Conservation (phyloP, 75 land plant species). For the Pseudotsuga menziesii region DNA sequence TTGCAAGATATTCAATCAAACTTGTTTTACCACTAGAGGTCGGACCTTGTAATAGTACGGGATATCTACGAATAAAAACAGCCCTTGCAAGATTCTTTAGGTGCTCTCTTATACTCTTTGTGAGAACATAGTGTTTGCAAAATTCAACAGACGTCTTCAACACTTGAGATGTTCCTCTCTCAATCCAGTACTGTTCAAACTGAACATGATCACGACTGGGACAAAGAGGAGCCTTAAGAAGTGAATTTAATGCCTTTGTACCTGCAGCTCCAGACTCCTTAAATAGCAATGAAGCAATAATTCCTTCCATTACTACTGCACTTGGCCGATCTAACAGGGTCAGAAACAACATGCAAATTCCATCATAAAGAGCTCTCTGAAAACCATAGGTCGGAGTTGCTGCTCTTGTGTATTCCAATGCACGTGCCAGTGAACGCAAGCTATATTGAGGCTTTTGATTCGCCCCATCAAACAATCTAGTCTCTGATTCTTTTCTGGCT, state of each 20-base stretch:
- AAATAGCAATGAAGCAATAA: slow-evolving; percentile 43
- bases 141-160: slow-evolving; percentile 26
- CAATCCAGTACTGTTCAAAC: slow-evolving; percentile 49
- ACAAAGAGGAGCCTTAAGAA: slow-evolving; percentile 26
- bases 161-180: slow-evolving; percentile 16
- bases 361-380: slow-evolving; percentile 83
- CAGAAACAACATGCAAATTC: slow-evolving; percentile 89
- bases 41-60: slow-evolving; percentile 94
- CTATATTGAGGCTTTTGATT: slow-evolving; percentile 96
- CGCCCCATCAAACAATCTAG: slow-evolving; percentile 88
- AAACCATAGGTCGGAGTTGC: slow-evolving; percentile 61
- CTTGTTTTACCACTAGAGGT: slow-evolving; percentile 99
- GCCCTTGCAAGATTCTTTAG: slow-evolving; percentile 83
- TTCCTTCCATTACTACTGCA: slow-evolving; percentile 56
- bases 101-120: slow-evolving; percentile 66
- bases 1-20: slow-evolving; percentile 87
- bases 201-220: slow-evolving; percentile 46
- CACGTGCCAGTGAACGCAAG: slow-evolving; percentile 90
- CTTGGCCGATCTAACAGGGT: slow-evolving; percentile 77
- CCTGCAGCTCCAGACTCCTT: slow-evolving; percentile 25
- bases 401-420: slow-evolving; percentile 68
- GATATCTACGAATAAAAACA: slow-evolving; percentile 73
- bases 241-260: slow-evolving; percentile 12
- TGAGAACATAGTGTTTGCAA: slow-evolving; percentile 60
- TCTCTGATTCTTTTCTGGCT: slow-evolving; percentile 76